Evolutionary conservation across 257 asterid genomes (phyloP).

Genomic region (Ehretia macrophylla): DNA sequence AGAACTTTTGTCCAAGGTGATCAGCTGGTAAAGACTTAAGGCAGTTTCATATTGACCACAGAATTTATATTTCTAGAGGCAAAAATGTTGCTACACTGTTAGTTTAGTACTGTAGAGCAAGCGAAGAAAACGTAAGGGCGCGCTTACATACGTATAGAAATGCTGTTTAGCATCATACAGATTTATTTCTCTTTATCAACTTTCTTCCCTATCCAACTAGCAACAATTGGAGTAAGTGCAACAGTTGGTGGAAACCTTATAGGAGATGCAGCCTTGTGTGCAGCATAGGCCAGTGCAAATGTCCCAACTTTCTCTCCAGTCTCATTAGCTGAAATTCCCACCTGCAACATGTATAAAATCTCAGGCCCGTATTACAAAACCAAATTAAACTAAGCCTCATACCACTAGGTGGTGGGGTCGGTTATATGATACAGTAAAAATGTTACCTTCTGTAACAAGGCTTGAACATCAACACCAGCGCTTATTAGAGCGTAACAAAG

Average conservation of each 20-base stretch:
- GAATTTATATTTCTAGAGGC: no score
- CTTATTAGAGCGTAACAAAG: constrained; percentile 72
- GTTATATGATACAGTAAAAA: background rate
- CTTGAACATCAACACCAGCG: constrained; percentile 82
- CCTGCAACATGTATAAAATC: constrained; percentile 31
- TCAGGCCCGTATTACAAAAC: no score
- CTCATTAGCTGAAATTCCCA: constrained; percentile 62
- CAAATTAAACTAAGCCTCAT: no score
- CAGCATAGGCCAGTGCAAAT: constrained; percentile 93
- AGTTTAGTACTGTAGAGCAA: no score
- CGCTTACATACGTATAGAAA: background rate
- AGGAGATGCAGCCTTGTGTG: constrained; percentile 98
- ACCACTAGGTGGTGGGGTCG: background rate
- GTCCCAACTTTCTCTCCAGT: constrained; percentile 95
- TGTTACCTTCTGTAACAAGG: constrained; percentile 67
- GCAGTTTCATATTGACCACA: no score
- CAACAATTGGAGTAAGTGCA: constrained; percentile 91
- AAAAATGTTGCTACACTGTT: no score
- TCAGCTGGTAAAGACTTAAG: no score
- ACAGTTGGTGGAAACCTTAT: constrained; percentile 95
- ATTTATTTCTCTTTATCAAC: constrained; percentile 55
- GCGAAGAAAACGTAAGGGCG: no score
- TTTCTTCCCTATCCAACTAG: constrained; percentile 88
- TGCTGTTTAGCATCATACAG: background rate
- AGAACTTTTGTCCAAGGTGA: no score